A percentile compares a stretch with the other conserved stretches of the same genome.
These are phyloP conservation scores for Aspergillus spinulosporus DNA, from an alignment of 2,329 filamentous ascomycete species.

Conservation along the genomic window DNA sequence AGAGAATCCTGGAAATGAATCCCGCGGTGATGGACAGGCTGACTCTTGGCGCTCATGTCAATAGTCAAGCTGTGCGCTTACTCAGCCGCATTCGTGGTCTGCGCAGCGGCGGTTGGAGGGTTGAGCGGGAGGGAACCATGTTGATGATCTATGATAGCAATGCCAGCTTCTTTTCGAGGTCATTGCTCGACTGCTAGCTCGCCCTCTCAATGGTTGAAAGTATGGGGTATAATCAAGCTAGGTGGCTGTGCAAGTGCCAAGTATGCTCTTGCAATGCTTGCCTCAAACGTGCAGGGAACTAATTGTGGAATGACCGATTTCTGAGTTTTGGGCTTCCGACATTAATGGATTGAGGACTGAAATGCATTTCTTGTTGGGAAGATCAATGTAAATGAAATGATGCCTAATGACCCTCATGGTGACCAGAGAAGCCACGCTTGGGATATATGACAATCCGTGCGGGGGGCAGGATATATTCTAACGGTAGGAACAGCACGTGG, in stretches of 20 bases:
- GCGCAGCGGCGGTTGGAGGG: too few relatives aligned
- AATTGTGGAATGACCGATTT: too few relatives aligned
- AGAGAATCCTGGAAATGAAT: slow-evolving; percentile 6
- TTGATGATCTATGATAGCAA: too few relatives aligned
- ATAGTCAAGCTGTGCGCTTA: slow-evolving; percentile 13
- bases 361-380: not conserved
- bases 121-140: too few relatives aligned
- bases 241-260: not conserved
- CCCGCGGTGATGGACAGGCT: slow-evolving; percentile 8
- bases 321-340: too few relatives aligned
- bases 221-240: not conserved
- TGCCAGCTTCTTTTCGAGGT: not conserved
- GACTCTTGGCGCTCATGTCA: slow-evolving; percentile 6
- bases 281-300: too few relatives aligned
- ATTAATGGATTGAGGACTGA: not conserved
- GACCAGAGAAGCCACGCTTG: not conserved
- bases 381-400: not conserved
- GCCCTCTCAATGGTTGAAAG: not conserved
- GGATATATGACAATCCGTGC: not conserved
- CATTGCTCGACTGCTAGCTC: not conserved
- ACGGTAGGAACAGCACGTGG: not conserved
- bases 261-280: not conserved
- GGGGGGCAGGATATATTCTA: not conserved
- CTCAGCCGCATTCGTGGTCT: slow-evolving; percentile 3
- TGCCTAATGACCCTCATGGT: not conserved